Percentiles rank a stretch among this genome's conserved stretches.
Evolutionary conservation across 2,329 filamentous ascomycete species (phyloP).

Genomic region (Dichotomopilus funicola): DNA sequence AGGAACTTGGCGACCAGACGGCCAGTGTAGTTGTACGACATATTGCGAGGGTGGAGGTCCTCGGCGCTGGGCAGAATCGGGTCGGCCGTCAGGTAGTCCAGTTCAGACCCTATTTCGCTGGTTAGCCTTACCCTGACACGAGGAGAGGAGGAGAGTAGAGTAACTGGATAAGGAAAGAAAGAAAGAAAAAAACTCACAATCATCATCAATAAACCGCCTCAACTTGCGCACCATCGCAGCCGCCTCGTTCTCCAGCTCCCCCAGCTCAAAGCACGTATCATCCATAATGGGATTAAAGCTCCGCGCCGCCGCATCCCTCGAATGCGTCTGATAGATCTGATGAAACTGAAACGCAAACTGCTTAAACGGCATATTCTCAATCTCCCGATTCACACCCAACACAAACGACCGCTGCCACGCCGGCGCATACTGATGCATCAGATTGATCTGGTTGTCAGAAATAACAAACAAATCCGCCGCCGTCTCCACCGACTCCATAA

Average conservation of each 20-base stretch:
- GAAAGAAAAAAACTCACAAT: constrained; percentile 34
- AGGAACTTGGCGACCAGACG: constrained; percentile 48
- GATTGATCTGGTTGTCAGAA: constrained; percentile 43
- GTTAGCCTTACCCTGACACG: constrained; percentile 5
- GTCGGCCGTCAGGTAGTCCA: constrained; percentile 41
- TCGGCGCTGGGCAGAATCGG: constrained; percentile 41
- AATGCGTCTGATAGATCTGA: constrained; percentile 52
- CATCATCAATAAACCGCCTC: constrained; percentile 37
- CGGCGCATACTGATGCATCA: constrained; percentile 33
- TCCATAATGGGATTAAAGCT: constrained; percentile 53
- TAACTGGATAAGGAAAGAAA: not conserved
- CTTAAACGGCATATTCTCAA: constrained; percentile 54
- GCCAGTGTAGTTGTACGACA: constrained; percentile 46
- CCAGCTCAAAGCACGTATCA: constrained; percentile 33
- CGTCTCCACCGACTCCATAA: constrained; percentile 52
- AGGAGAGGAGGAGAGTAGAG: not conserved
- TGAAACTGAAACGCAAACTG: constrained; percentile 57
- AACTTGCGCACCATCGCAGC: constrained; percentile 41
- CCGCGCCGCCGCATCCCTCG: constrained; percentile 40
- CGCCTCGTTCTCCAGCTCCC: constrained; percentile 41
- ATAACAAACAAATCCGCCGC: constrained; percentile 47
- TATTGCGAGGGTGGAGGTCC: constrained; percentile 41
- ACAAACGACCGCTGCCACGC: constrained; percentile 38
- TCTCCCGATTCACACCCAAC: constrained; percentile 41
- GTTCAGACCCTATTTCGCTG: constrained; percentile 31